phyloP scores from a whole-genome alignment of 768 basidiomycete species.

The Mycena galericulata region DNA sequence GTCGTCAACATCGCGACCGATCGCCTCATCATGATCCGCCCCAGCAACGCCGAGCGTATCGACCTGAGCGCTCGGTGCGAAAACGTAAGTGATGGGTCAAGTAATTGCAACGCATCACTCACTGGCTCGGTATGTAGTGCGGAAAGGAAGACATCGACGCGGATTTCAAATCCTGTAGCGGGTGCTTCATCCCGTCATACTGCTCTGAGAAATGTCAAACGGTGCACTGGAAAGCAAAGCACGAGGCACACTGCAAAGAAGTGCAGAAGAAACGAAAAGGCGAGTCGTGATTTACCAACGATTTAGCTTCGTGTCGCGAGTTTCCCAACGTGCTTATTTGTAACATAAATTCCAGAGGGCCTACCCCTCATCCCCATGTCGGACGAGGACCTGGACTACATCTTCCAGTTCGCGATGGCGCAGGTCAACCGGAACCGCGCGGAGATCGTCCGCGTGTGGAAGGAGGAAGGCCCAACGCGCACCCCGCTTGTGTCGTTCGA shows the following conservation, averaged over 20 bases:
- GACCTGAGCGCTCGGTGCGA: neutral
- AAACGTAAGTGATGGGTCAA: neutral
- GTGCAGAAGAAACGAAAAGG: neutral
- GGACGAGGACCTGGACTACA: neutral
- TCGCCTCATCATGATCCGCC: neutral
- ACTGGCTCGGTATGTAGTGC: neutral
- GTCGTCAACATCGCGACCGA: neutral
- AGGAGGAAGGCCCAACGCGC: neutral
- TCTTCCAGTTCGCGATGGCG: neutral
- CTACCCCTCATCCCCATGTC: too few relatives aligned
- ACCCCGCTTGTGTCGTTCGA: neutral
- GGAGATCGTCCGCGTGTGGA: slow-evolving; percentile 9
- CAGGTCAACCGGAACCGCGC: neutral
- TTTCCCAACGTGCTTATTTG: too few relatives aligned
- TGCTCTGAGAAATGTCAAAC: slow-evolving; percentile 11
- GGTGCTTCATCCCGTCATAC: neutral
- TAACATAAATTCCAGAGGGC: too few relatives aligned
- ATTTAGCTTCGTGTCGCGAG: too few relatives aligned
- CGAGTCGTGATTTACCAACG: too few relatives aligned
- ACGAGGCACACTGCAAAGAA: neutral
- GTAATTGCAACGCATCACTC: neutral
- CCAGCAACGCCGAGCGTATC: neutral
- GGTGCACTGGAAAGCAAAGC: neutral
- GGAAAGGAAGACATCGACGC: neutral
- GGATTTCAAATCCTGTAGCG: slow-evolving; percentile 6